These are phyloP conservation scores for Fusarium newnesense DNA, from an alignment of 2,329 filamentous ascomycete genomes.

Conservation along the genomic window DNA sequence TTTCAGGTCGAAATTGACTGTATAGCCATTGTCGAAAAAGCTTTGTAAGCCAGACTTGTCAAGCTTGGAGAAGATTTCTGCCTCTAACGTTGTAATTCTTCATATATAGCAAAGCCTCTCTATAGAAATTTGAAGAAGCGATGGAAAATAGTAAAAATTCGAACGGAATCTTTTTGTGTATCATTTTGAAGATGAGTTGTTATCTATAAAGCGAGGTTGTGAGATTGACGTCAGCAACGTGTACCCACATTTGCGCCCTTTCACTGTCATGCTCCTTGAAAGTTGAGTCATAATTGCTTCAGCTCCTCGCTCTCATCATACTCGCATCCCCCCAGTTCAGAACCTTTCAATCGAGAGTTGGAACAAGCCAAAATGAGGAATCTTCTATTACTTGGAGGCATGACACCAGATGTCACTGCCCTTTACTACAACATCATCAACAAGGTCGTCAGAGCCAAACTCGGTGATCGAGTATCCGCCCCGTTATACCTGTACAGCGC, in stretches of 20 bases:
- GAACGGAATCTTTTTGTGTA: rapidly evolving
- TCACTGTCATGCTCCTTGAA: neutral
- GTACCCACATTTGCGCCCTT: neutral
- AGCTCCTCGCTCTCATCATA: neutral
- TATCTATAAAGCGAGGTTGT: neutral
- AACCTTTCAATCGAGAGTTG: rapidly evolving
- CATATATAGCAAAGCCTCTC: neutral
- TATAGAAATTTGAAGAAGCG: rapidly evolving
- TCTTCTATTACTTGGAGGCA: neutral
- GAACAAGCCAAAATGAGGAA: neutral
- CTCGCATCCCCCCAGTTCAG: too few species aligned
- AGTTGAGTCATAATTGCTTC: neutral
- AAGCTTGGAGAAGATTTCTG: too few species aligned
- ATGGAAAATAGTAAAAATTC: rapidly evolving
- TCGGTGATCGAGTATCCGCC: neutral
- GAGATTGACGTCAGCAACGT: neutral
- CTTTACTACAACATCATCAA: slow-evolving; percentile 3
- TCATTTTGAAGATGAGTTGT: rapidly evolving
- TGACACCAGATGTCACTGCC: neutral
- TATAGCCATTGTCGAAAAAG: neutral
- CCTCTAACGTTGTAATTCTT: neutral
- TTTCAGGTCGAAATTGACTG: neutral
- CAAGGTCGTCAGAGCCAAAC: neutral
- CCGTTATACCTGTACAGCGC: slow-evolving; percentile 1
- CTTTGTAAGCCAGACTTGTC: neutral